phyloP scores from a whole-genome alignment of 2,329 filamentous ascomycete genomes.

The Allantophomopsis cytisporea region DNA sequence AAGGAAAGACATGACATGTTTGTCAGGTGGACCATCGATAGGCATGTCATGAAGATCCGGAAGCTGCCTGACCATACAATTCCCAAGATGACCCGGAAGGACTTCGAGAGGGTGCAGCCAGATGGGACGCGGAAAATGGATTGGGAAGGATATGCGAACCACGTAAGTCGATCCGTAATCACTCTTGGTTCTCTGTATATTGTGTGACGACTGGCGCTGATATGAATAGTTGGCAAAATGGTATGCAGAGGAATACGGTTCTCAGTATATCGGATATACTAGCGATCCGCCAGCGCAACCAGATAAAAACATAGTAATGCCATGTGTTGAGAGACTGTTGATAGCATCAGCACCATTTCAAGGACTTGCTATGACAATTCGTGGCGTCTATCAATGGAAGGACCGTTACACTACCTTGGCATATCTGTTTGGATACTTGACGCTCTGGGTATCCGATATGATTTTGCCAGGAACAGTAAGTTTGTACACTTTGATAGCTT shows the following conservation, averaged over 20 bases:
- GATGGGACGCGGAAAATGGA: slow-evolving; percentile 9
- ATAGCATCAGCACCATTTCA: slow-evolving; percentile 19
- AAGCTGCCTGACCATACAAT: slow-evolving; percentile 5
- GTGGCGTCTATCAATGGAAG: slow-evolving; percentile 20
- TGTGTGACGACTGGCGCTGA: too few species aligned
- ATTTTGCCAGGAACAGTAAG: background rate
- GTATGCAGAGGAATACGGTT: slow-evolving; percentile 17
- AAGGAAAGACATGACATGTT: slow-evolving; percentile 16
- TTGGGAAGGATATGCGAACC: slow-evolving; percentile 15
- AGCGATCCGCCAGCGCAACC: slow-evolving; percentile 14
- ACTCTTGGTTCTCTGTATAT: background rate
- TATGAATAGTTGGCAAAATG: slow-evolving; percentile 11
- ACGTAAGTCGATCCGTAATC: background rate
- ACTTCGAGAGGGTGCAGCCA: slow-evolving; percentile 6
- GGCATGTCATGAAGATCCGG: slow-evolving; percentile 18
- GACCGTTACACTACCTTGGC: slow-evolving; percentile 12
- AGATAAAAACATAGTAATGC: slow-evolving; percentile 18
- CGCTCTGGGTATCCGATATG: slow-evolving; percentile 3
- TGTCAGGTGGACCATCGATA: slow-evolving; percentile 19
- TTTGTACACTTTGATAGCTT: too few species aligned
- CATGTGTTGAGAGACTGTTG: slow-evolving; percentile 18
- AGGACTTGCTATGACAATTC: slow-evolving; percentile 17
- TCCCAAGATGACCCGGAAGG: slow-evolving; percentile 7
- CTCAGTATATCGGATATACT: slow-evolving; percentile 19
- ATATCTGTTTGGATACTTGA: slow-evolving; percentile 8